A percentile compares a stretch with the other conserved stretches of the same genome.
phyloP scores from a whole-genome alignment of 2,329 filamentous ascomycete genomes.

The Parastagonospora nodorum region DNA sequence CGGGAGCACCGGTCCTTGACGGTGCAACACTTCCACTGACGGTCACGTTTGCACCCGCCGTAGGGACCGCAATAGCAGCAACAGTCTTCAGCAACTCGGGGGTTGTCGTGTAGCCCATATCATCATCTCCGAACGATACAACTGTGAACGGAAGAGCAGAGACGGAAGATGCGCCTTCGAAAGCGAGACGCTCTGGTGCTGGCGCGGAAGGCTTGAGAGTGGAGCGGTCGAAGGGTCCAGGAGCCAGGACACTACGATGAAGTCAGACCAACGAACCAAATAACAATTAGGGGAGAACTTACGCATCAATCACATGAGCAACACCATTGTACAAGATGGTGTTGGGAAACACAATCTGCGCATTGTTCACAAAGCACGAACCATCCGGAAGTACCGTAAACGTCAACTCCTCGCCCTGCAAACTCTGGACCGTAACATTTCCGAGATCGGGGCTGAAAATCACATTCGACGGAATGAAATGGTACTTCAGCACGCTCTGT shows the following conservation, averaged over 20 bases:
- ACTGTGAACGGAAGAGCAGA: constrained; percentile 22
- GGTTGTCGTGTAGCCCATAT: constrained; percentile 30
- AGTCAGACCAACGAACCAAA: not conserved
- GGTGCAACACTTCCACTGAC: not conserved
- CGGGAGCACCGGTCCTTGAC: not conserved
- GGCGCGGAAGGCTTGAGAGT: constrained; percentile 20
- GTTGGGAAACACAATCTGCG: constrained; percentile 27
- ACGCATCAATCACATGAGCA: constrained; percentile 33
- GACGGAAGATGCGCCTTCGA: constrained; percentile 23
- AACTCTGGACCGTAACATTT: constrained; percentile 28
- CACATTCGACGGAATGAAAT: constrained; percentile 33
- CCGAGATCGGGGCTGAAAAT: constrained; percentile 31
- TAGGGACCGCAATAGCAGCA: constrained; percentile 24
- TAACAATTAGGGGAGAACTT: not conserved
- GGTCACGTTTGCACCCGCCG: constrained; percentile 2
- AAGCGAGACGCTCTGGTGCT: constrained; percentile 26
- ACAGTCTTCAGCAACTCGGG: constrained; percentile 30
- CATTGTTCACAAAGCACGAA: constrained; percentile 31
- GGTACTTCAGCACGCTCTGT: constrained; percentile 30
- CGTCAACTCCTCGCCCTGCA: constrained; percentile 26
- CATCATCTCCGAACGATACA: constrained; percentile 26
- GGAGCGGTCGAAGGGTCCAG: constrained; percentile 22
- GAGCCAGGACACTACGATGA: constrained; percentile 17
- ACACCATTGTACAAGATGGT: constrained; percentile 33
- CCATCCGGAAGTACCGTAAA: constrained; percentile 31